A percentile compares a stretch with the other conserved stretches of the same genome.
phyloP scores from a whole-genome alignment of 2,329 filamentous ascomycete genomes.

The Epichloe gansuensis region DNA sequence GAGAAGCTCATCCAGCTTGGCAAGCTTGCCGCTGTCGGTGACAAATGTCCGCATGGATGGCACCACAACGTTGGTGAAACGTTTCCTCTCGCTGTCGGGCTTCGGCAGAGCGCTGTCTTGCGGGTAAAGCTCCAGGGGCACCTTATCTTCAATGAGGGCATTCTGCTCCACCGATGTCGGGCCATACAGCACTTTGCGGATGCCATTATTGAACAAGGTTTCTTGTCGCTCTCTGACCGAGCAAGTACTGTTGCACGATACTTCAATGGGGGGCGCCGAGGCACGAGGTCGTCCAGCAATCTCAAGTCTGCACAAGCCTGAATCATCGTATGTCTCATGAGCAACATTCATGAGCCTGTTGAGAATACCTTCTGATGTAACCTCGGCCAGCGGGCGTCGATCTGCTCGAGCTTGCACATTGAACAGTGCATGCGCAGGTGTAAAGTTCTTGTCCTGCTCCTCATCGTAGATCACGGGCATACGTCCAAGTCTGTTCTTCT shows the following conservation, averaged over 20 bases:
- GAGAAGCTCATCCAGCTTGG: conserved; percentile 75
- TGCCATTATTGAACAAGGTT: conserved; percentile 62
- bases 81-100: conserved; percentile 67
- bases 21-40: conserved; percentile 92
- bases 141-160: conserved; percentile 58
- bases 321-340: conserved; percentile 47
- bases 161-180: conserved; percentile 52
- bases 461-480: conserved; percentile 62
- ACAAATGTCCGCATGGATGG: conserved; percentile 97
- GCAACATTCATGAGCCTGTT: conserved; percentile 69
- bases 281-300: conserved; percentile 67
- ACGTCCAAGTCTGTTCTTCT: conserved; percentile 46
- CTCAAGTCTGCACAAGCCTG: conserved; percentile 67
- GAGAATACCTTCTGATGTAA: conserved; percentile 61
- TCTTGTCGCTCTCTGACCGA: conserved; percentile 54
- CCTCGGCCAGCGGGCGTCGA: conserved; percentile 51
- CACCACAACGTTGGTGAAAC: conserved; percentile 82
- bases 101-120: conserved; percentile 54
- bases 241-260: conserved; percentile 59
- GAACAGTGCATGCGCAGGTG: conserved; percentile 66
- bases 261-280: conserved; percentile 78
- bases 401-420: conserved; percentile 62
- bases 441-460: conserved; percentile 45
- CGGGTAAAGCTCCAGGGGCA: conserved; percentile 54
- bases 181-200: conserved; percentile 66